Evolutionary conservation across 2,329 filamentous ascomycete species (phyloP), one percentile per base, ranked within the genome.

Genomic region (Bipolaris sorokiniana): DNA sequence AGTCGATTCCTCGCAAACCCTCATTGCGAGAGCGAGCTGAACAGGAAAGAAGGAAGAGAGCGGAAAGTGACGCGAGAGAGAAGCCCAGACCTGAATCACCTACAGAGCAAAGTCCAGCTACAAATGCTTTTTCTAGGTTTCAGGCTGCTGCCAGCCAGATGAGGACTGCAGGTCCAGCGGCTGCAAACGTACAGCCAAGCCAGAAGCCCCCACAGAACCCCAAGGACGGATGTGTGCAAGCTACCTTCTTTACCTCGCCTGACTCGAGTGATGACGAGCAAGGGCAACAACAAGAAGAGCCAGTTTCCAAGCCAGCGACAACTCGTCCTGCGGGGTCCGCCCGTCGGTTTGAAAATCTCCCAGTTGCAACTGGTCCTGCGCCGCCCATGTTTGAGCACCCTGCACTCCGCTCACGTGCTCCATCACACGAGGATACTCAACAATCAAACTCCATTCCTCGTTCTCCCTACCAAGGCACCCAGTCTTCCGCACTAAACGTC

Each of bases 101-200:
- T 7, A 58, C 68, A 26, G 71, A 72, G 34, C 60, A 69, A 26
- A 67, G 65, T 40, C 70, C 78, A 56, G 65, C 67, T 7, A 50
- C 67, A 7, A 68, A 70, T 22, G 75, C 78, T 4, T 79, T 81
- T 58, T 79, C 78, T 7, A 77, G 79, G 13, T 81, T 82, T 48
- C 80, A 81, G 54, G 72, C 74, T n/a, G 78, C 80, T 36, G 78
- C 76, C 1, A 77, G 67, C 45, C 76, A 79, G 51, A 76, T 80
- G 69, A 82, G 69, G 73, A 77, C 26, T 66, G 33, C 67, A 11
- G 65, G 61, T 5, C 46, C 67, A 42, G 56, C 64, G 13, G 48
- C 61, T 15, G 63, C 70, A 11, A 50, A 42, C 20, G 40, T 54
- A 26, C 57, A 48, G 18, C 59, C 58, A n/a, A 59, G 54, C 7